Conservation (phyloP, 257 asterid species). For the Craterostigma plantagineum region DNA sequence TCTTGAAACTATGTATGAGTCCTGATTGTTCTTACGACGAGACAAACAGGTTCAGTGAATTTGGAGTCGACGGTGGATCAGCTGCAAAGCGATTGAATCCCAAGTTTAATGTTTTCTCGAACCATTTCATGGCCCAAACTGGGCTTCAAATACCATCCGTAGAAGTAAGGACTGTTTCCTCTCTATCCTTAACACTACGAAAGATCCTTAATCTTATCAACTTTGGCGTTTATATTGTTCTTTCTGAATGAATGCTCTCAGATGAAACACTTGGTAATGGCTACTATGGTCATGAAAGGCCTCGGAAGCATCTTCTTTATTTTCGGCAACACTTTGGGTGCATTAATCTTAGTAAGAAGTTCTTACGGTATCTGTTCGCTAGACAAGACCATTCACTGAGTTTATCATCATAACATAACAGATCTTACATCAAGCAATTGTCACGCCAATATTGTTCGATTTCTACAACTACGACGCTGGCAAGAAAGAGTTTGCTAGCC, state of each 20-base stretch:
- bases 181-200: too few species aligned
- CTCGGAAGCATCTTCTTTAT: conserved; percentile 75
- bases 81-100: conserved; percentile 55
- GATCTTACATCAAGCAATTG: conserved; percentile 66
- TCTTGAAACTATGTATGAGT: not conserved
- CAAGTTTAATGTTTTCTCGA: conserved; percentile 46
- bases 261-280: conserved; percentile 64
- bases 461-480: conserved; percentile 89
- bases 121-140: conserved; percentile 43
- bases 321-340: conserved; percentile 77
- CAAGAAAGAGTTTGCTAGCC: conserved; percentile 50
- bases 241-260: conserved; percentile 15
- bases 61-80: conserved; percentile 82
- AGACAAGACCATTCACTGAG: too few species aligned
- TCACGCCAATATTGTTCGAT: conserved; percentile 64
- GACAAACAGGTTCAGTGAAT: conserved; percentile 49
- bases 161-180: conserved; percentile 28
- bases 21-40: conserved; percentile 3
- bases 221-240: not conserved
- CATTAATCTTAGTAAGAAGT: conserved; percentile 57
- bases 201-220: not conserved
- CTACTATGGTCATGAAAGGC: conserved; percentile 51
- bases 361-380: not conserved
- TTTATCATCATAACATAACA: too few species aligned
- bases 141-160: conserved; percentile 48